Conservation (phyloP, 768 basidiomycete species). For the Xerocomellus dryophilus region DNA sequence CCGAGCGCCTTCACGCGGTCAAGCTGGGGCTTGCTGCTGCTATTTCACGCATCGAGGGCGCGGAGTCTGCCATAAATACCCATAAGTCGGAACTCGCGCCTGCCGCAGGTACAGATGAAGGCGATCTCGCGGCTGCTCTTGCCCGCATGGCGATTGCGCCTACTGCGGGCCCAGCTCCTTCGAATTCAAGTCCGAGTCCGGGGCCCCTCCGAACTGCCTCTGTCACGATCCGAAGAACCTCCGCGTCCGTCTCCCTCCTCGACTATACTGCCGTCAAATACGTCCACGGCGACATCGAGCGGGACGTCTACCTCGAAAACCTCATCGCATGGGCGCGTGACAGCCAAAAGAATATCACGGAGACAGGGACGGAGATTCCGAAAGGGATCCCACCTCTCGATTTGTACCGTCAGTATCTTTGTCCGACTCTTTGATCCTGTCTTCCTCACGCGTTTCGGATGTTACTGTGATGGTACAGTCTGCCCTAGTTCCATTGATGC, state of each 20-base stretch:
- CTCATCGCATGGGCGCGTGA: constrained; percentile 57
- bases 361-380: constrained; percentile 75
- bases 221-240: constrained; percentile 50
- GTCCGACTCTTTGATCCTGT: neutral
- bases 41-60: constrained; percentile 63
- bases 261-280: constrained; percentile 66
- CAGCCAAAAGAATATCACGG: constrained; percentile 57
- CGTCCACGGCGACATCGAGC: constrained; percentile 67
- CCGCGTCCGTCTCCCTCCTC: constrained; percentile 53
- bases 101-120: constrained; percentile 36
- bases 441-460: neutral
- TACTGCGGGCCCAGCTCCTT: neutral
- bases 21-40: constrained; percentile 79
- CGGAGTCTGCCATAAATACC: neutral
- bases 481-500: constrained; percentile 73
- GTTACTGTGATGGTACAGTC: constrained; percentile 42
- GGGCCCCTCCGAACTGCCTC: constrained; percentile 23
- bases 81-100: neutral
- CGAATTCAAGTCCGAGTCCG: neutral
- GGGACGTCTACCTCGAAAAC: constrained; percentile 64
- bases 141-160: constrained; percentile 40
- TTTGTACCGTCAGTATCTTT: constrained; percentile 62
- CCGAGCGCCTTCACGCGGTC: constrained; percentile 84
- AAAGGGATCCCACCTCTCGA: constrained; percentile 69
- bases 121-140: constrained; percentile 47